A percentile compares a stretch with the other conserved stretches of the same genome.
Evolutionary conservation across 768 basidiomycete genomes (phyloP).

Genomic region (Floccularia luteovirens): DNA sequence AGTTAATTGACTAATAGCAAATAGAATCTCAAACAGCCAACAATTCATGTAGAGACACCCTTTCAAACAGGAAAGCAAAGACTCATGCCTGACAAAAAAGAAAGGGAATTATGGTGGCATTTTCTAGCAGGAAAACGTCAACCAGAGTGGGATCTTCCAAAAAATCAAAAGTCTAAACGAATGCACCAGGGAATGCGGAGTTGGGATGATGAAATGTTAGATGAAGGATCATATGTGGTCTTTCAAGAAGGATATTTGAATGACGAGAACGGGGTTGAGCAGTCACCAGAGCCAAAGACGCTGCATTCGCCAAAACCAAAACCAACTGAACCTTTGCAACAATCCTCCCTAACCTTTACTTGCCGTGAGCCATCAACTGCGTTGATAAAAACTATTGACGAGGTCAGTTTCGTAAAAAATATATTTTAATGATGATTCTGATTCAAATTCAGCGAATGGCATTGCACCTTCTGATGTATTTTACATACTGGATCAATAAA

Average conservation of each 20-base stretch:
- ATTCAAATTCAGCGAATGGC: constrained; percentile 46
- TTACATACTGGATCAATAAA: constrained; percentile 70
- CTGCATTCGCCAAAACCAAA: background rate
- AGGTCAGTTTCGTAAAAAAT: constrained; percentile 34
- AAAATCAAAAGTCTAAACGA: constrained; percentile 24
- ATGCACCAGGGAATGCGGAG: constrained; percentile 24
- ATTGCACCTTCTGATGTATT: constrained; percentile 77
- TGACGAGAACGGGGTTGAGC: constrained; percentile 36
- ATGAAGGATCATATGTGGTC: constrained; percentile 6
- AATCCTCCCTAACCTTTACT: constrained; percentile 10
- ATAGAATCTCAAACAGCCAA: constrained; percentile 64
- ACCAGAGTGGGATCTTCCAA: constrained; percentile 56
- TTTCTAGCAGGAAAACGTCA: constrained; percentile 66
- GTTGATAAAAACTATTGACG: constrained; percentile 54
- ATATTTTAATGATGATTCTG: constrained; percentile 6
- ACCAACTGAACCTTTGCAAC: constrained; percentile 3
- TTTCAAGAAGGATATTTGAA: constrained; percentile 22
- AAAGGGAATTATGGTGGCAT: constrained; percentile 76
- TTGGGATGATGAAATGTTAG: constrained; percentile 22
- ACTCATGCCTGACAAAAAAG: constrained; percentile 60
- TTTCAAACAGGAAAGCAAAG: constrained; percentile 18
- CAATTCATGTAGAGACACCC: constrained; percentile 34
- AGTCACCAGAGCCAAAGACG: constrained; percentile 8
- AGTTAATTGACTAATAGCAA: constrained; percentile 5
- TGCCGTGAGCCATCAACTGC: constrained; percentile 54